Base-by-base conservation (phyloP, 2,329 filamentous ascomycete genomes). In the Grosmannia penicillata region DNA sequence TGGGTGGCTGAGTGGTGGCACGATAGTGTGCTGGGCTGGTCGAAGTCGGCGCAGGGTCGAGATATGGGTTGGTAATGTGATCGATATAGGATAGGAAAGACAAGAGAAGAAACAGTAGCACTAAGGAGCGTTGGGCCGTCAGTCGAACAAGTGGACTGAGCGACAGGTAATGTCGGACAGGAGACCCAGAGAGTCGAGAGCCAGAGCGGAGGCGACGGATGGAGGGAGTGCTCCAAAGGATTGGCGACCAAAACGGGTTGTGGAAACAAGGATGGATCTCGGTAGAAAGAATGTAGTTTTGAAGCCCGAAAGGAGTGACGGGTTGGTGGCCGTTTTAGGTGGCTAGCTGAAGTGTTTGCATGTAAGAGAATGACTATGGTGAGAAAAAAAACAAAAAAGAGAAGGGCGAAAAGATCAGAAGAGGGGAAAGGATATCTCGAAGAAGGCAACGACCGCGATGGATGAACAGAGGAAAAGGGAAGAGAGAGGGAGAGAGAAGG, bases 331-430 rank as follows among this genome's bases (percentile, higher is more conserved):
- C 15, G 32, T 23, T 27, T 51, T 44, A 45, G 52, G 56, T 51
- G 55, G 57, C 56, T 41, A 34, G 36, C 37, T 17, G 50, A 51
- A 57, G 57, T 49, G 50, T 49, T 47, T 41, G 52, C 52, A 48
- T 54, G 54, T 56, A 66, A 69, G 65, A 56, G 64, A 69, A 59
- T 58, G 66, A 69, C 64, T 66, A 56, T 55, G 52, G 29, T 35
- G 37, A 25, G 49, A 51, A 57, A 57, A 49, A 51, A 53, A 33
- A 42, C 42, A 30, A 66, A 55, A 56, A 62, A 62, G 57, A 52
- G 51, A 61, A 56, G 52, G 38, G 40, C 39, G 33, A 36, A 32
- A 44, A 31, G 22, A 17, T 25, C 28, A 22, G 28, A 29, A n/a
- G n/a, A n/a, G n/a, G 13, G 27, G 21, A 37, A 23, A 25, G 21